These are phyloP conservation scores for Dichotomopilus funicola DNA, from an alignment of 2,329 filamentous ascomycete species.

Conservation along the genomic window DNA sequence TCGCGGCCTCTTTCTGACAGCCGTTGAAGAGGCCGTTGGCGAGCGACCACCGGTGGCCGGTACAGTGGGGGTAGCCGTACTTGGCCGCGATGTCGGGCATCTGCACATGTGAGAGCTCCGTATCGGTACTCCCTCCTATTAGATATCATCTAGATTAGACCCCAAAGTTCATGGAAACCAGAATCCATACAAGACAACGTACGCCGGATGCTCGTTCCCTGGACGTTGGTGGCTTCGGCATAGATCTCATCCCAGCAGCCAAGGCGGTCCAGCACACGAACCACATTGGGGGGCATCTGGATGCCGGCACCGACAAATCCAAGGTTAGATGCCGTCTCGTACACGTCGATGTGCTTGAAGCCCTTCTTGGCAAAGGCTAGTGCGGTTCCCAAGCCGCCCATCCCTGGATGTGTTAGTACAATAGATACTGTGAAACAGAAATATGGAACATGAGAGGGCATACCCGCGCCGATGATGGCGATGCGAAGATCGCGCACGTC, in stretches of 20 bases:
- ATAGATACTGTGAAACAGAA: neutral
- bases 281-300: slow-evolving; percentile 77
- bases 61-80: slow-evolving; percentile 73
- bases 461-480: slow-evolving; percentile 30
- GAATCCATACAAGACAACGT: slow-evolving; percentile 21
- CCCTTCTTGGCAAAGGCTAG: slow-evolving; percentile 70
- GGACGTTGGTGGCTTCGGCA: slow-evolving; percentile 63
- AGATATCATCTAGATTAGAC: neutral
- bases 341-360: slow-evolving; percentile 67
- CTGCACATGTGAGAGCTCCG: slow-evolving; percentile 64
- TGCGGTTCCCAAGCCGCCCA: slow-evolving; percentile 69
- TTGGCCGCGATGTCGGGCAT: slow-evolving; percentile 59
- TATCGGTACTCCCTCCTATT: slow-evolving; percentile 58
- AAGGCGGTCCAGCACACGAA: slow-evolving; percentile 64
- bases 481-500: slow-evolving; percentile 28
- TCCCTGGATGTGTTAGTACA: slow-evolving; percentile 44
- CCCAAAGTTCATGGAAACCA: neutral
- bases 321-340: slow-evolving; percentile 64
- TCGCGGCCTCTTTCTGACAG: slow-evolving; percentile 54
- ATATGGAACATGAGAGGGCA: neutral
- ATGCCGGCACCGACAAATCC: slow-evolving; percentile 83
- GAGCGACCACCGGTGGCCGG: slow-evolving; percentile 68
- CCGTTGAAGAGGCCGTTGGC: slow-evolving; percentile 63
- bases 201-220: slow-evolving; percentile 66
- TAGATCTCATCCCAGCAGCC: slow-evolving; percentile 68